These are phyloP conservation scores for Pythium biforme DNA, from an alignment of 352 stramenopile species.

Conservation along the genomic window DNA sequence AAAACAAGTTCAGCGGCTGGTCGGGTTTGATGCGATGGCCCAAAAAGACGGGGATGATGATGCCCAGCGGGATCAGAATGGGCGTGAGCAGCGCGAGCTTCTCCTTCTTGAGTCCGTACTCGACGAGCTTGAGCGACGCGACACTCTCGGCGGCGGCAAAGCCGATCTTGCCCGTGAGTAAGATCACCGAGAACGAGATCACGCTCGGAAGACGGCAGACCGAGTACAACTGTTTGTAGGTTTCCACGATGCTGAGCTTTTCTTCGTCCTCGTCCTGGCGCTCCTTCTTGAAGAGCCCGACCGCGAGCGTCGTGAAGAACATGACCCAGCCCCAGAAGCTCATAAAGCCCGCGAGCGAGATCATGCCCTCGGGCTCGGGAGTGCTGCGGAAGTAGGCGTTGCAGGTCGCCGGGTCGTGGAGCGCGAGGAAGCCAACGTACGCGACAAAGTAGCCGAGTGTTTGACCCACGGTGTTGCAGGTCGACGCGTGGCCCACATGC, in stretches of 20 bases:
- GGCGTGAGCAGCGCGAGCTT: slow-evolving; percentile 86
- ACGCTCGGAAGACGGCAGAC: slow-evolving; percentile 87
- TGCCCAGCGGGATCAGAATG: slow-evolving; percentile 85
- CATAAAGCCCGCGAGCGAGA: slow-evolving; percentile 90
- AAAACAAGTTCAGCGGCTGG: slow-evolving; percentile 71
- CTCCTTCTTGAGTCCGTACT: slow-evolving; percentile 92
- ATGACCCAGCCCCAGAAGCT: slow-evolving; percentile 94
- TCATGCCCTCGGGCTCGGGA: slow-evolving; percentile 69
- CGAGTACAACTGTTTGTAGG: slow-evolving; percentile 89
- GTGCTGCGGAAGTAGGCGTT: slow-evolving; percentile 84
- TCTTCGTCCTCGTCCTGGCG: slow-evolving; percentile 57
- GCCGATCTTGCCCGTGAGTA: slow-evolving; percentile 91
- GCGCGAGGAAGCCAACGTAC: slow-evolving; percentile 98
- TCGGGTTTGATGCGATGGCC: slow-evolving; percentile 69
- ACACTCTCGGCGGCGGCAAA: slow-evolving; percentile 92
- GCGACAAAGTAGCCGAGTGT: slow-evolving; percentile 97
- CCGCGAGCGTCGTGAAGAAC: slow-evolving; percentile 87
- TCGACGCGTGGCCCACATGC: slow-evolving; percentile 95
- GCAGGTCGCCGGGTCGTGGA: slow-evolving; percentile 93
- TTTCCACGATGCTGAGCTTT: slow-evolving; percentile 81
- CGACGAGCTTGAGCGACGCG: slow-evolving; percentile 90
- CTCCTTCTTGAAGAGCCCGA: slow-evolving; percentile 93
- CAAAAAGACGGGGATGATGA: slow-evolving; percentile 85
- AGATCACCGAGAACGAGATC: slow-evolving; percentile 78
- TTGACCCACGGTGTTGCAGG: slow-evolving; percentile 96